A percentile compares a stretch with the other conserved stretches of the same genome.
Evolutionary conservation across 1,139 yeast species (phyloP).

Genomic region (Sugiyamaella neomexicana): DNA sequence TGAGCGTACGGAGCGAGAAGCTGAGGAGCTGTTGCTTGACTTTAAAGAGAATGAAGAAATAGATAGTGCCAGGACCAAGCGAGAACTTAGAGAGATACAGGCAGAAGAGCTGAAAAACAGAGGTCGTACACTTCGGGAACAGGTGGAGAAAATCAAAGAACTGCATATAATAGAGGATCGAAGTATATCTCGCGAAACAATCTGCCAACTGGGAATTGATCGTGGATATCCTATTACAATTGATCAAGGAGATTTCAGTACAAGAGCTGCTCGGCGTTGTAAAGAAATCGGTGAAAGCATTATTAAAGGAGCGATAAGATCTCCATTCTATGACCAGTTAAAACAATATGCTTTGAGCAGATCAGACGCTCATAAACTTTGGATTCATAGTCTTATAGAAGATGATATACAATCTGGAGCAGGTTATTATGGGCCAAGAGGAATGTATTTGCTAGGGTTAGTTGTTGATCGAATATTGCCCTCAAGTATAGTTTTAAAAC

Average conservation of each 20-base stretch:
- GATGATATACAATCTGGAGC: conserved; percentile 15
- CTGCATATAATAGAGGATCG: neutral
- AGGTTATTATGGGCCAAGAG: conserved; percentile 26
- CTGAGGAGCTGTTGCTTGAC: neutral
- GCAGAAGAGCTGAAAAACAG: neutral
- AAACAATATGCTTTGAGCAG: conserved; percentile 2
- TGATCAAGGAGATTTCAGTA: conserved; percentile 1
- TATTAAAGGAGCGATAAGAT: conserved; percentile 1
- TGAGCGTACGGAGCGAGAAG: conserved; percentile 3
- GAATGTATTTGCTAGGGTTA: conserved; percentile 9
- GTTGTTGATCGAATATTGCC: conserved; percentile 7
- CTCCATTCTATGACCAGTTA: conserved; percentile 12
- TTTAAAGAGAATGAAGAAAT: neutral
- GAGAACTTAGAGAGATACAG: neutral
- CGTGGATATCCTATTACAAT: conserved; percentile 9
- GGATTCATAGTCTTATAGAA: conserved; percentile 6
- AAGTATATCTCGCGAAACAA: neutral
- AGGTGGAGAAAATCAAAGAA: neutral
- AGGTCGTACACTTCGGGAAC: neutral
- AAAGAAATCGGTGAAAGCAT: conserved; percentile 9
- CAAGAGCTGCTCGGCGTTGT: conserved; percentile 4
- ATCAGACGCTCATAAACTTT: neutral
- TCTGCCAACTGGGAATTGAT: neutral
- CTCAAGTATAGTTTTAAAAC: neutral
- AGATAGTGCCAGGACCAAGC: neutral